phyloP scores from a whole-genome alignment of 192 early-diverging fungal genomes.

The Dimargaris xerosporica region DNA sequence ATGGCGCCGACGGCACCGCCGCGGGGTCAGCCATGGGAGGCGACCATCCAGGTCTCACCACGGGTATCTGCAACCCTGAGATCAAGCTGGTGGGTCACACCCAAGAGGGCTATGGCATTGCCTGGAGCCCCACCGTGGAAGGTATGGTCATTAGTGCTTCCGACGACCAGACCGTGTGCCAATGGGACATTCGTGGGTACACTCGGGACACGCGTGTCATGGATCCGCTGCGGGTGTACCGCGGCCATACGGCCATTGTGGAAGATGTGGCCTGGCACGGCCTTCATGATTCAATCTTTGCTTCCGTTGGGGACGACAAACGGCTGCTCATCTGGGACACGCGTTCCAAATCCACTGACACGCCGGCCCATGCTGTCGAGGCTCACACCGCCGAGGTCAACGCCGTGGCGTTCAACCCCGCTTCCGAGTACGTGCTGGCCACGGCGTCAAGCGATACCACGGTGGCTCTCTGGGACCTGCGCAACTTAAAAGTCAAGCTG shows the following conservation, averaged over 20 bases:
- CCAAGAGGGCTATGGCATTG: constrained; percentile 89
- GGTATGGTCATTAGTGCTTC: constrained; percentile 81
- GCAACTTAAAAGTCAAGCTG: constrained; percentile 70
- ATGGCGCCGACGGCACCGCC: constrained; percentile 20
- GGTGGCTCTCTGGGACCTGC: constrained; percentile 89
- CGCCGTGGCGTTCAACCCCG: constrained; percentile 85
- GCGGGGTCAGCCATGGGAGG: no score
- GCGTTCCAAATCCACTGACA: constrained; percentile 42
- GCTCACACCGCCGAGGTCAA: constrained; percentile 90
- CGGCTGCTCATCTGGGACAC: constrained; percentile 92
- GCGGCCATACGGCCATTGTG: constrained; percentile 79
- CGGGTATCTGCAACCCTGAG: constrained; percentile 77
- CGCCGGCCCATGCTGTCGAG: constrained; percentile 51
- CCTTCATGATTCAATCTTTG: constrained; percentile 74
- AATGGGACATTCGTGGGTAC: constrained; percentile 79
- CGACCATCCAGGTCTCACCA: no score
- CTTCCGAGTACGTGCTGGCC: constrained; percentile 74
- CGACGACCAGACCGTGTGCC: constrained; percentile 79
- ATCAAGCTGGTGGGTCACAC: constrained; percentile 74
- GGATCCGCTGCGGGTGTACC: constrained; percentile 63
- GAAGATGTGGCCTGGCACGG: constrained; percentile 95
- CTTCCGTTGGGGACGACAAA: constrained; percentile 92
- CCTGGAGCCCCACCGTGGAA: constrained; percentile 72
- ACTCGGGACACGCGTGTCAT: constrained; percentile 61
- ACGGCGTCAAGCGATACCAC: constrained; percentile 93